phyloP scores from a whole-genome alignment of 768 basidiomycete species.

The Psilocybe sp. region DNA sequence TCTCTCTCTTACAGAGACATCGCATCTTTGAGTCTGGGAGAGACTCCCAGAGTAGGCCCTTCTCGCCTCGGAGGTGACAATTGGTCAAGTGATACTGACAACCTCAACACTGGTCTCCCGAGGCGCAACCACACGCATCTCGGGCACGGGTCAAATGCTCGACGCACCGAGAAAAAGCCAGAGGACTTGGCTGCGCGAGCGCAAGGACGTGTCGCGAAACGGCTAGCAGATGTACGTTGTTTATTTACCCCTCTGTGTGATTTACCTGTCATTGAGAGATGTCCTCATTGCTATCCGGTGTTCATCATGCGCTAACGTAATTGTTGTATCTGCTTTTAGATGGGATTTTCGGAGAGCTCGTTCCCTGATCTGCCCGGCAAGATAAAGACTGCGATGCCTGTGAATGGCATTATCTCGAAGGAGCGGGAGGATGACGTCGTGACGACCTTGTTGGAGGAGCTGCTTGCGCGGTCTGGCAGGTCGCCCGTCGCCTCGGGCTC shows the following conservation, averaged over 20 bases:
- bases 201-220: slow-evolving; percentile 48
- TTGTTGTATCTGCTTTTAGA: slow-evolving; percentile 34
- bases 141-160: slow-evolving; percentile 10
- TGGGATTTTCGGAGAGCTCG: slow-evolving; percentile 67
- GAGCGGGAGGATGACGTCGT: slow-evolving; percentile 67
- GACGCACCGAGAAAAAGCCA: slow-evolving; percentile 22
- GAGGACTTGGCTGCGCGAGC: slow-evolving; percentile 38
- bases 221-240: slow-evolving; percentile 60
- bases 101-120: slow-evolving; percentile 35
- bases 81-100: slow-evolving; percentile 61
- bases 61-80: slow-evolving; percentile 18
- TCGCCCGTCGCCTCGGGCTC: slow-evolving; percentile 23
- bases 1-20: neutral
- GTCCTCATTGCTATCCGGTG: too few species aligned
- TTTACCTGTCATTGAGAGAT: too few species aligned
- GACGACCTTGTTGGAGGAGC: slow-evolving; percentile 57
- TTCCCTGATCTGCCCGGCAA: slow-evolving; percentile 51
- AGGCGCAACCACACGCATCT: slow-evolving; percentile 10
- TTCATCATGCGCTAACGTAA: too few species aligned
- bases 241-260: too few species aligned
- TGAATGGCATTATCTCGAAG: slow-evolving; percentile 38
- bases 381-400: slow-evolving; percentile 48
- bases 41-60: too few species aligned
- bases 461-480: slow-evolving; percentile 43
- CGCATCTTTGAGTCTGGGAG: neutral